phyloP scores from a whole-genome alignment of 2,329 filamentous ascomycete species.

The Colletotrichum sp. region DNA sequence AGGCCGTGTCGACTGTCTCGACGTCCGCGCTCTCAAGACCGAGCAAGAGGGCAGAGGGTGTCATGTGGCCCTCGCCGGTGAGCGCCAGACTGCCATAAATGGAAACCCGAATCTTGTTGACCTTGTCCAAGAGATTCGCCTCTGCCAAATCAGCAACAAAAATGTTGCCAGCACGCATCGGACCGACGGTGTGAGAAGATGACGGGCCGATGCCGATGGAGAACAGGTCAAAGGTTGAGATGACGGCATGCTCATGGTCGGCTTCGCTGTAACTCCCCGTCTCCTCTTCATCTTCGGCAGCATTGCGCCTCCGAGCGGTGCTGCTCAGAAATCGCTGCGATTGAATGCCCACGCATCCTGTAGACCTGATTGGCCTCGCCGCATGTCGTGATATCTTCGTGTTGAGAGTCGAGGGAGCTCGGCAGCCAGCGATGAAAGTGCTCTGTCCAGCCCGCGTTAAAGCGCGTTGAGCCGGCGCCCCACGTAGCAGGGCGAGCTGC shows the following conservation, averaged over 20 bases:
- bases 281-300: slow-evolving; percentile 34
- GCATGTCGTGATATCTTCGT: background rate
- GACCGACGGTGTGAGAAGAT: slow-evolving; percentile 56
- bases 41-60: slow-evolving; percentile 52
- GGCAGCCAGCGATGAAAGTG: background rate
- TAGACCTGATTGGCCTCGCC: background rate
- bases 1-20: slow-evolving; percentile 53
- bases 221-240: slow-evolving; percentile 57
- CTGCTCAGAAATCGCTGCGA: slow-evolving; percentile 3
- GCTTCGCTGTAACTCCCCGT: slow-evolving; percentile 52
- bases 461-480: slow-evolving; percentile 18
- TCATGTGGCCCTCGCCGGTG: slow-evolving; percentile 58
- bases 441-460: slow-evolving; percentile 4
- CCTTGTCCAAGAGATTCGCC: slow-evolving; percentile 47
- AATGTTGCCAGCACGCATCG: slow-evolving; percentile 58
- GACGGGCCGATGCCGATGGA: slow-evolving; percentile 58
- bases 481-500: slow-evolving; percentile 16
- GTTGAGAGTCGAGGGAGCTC: background rate
- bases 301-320: background rate
- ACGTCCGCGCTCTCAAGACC: slow-evolving; percentile 56
- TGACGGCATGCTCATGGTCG: slow-evolving; percentile 56
- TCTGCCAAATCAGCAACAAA: slow-evolving; percentile 54
- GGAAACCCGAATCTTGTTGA: slow-evolving; percentile 51
- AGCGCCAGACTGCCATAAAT: slow-evolving; percentile 56
- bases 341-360: background rate